Evolutionary conservation across 176 grass and related monocot species (phyloP).

Genomic region (Saccharum spontaneum): DNA sequence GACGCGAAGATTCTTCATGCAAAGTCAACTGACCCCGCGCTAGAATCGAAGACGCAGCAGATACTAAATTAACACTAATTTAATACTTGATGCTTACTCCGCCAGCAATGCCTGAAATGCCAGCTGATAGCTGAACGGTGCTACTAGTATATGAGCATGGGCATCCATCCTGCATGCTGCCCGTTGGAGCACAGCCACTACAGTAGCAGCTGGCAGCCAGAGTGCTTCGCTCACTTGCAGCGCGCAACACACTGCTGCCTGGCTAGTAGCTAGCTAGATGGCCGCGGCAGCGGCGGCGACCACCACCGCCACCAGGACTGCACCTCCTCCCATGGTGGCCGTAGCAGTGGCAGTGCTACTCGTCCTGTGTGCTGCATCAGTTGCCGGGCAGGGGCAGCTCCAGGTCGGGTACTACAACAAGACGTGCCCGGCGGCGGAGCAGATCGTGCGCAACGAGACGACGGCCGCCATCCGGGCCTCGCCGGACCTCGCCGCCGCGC

Average conservation of each 20-base stretch:
- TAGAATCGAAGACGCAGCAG: constrained; percentile 18
- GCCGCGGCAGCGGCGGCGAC: background rate
- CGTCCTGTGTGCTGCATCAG: background rate
- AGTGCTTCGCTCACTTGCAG: background rate
- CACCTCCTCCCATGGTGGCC: background rate
- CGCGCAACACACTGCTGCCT: background rate
- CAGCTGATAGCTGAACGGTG: background rate
- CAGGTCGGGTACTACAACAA: constrained; percentile 53
- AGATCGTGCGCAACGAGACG: constrained; percentile 53
- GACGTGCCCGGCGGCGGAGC: constrained; percentile 61
- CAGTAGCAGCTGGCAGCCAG: background rate
- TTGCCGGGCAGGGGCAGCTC: constrained; percentile 13
- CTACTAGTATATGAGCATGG: background rate
- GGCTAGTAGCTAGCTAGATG: background rate
- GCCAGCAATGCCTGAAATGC: background rate
- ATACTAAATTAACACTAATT: background rate
- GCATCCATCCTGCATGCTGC: background rate
- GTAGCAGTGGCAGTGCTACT: background rate
- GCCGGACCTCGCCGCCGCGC: constrained; percentile 48
- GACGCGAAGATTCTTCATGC: constrained; percentile 2
- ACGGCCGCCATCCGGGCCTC: constrained; percentile 24
- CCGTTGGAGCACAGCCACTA: background rate
- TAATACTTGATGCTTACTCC: background rate
- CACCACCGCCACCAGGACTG: background rate
- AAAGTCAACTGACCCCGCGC: constrained; percentile 8